Evolutionary conservation across 768 basidiomycete species (phyloP).

Genomic region (Suillus cothurnatus): DNA sequence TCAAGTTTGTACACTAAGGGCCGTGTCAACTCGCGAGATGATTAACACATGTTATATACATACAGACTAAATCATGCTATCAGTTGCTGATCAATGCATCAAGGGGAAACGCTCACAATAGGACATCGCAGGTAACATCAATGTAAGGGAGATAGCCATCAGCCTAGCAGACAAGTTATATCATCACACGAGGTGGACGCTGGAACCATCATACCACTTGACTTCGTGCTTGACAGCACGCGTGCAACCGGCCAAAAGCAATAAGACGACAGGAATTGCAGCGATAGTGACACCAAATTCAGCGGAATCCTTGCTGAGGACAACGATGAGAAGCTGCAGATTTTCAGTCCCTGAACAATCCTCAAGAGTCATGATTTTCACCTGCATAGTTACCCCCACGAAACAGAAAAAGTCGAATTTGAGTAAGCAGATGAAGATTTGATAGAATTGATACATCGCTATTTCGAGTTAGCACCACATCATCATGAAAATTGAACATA

Average conservation of each 20-base stretch:
- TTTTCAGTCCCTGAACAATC: slow-evolving; percentile 5
- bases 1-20: slow-evolving; percentile 78
- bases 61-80: slow-evolving; percentile 27
- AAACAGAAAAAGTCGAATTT: slow-evolving; percentile 93
- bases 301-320: slow-evolving; percentile 59
- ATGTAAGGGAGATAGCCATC: slow-evolving; percentile 67
- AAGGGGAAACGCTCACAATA: slow-evolving; percentile 56
- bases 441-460: slow-evolving; percentile 91
- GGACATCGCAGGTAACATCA: slow-evolving; percentile 77
- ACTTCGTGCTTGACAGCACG: slow-evolving; percentile 79
- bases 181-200: slow-evolving; percentile 4
- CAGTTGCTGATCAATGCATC: slow-evolving; percentile 8
- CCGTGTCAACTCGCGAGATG: slow-evolving; percentile 6
- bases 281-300: slow-evolving; percentile 85
- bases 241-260: slow-evolving; percentile 64
- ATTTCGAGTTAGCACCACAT: slow-evolving; percentile 12
- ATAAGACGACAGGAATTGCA: slow-evolving; percentile 78
- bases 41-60: slow-evolving; percentile 10
- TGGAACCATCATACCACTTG: slow-evolving; percentile 56
- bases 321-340: slow-evolving; percentile 77
- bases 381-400: slow-evolving; percentile 88
- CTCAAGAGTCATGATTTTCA: slow-evolving; percentile 20
- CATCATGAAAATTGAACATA: not conserved
- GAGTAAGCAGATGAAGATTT: slow-evolving; percentile 84
- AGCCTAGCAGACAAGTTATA: slow-evolving; percentile 45